Evolutionary conservation across 345 rosid genomes (phyloP).

Genomic region (Durio zibethinus): DNA sequence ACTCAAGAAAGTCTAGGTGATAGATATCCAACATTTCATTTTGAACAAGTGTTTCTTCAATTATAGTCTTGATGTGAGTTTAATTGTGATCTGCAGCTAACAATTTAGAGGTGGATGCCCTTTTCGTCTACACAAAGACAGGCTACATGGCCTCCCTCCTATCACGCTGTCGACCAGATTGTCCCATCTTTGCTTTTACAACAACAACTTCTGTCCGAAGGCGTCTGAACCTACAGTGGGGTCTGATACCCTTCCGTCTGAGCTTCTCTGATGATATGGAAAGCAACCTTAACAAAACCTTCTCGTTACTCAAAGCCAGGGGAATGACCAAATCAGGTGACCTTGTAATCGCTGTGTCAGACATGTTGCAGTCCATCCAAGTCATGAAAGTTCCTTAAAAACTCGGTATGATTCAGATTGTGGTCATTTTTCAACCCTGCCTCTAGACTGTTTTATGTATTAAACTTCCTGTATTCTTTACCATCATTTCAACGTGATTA

Average conservation of each 20-base stretch:
- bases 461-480: background rate
- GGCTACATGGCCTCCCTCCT: constrained; percentile 96
- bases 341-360: constrained; percentile 92
- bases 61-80: constrained; percentile 8
- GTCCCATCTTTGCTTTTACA: constrained; percentile 96
- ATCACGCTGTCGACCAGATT: constrained; percentile 94
- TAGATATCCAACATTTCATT: background rate
- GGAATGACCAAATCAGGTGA: constrained; percentile 98
- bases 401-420: background rate
- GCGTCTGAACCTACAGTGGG: constrained; percentile 94
- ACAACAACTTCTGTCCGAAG: constrained; percentile 72
- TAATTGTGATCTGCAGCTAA: constrained; percentile 59
- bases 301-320: constrained; percentile 87
- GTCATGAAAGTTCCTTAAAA: constrained; percentile 84
- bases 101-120: constrained; percentile 87
- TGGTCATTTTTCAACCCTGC: background rate
- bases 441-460: constrained; percentile 7
- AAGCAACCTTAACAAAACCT: constrained; percentile 81
- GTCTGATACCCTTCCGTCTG: constrained; percentile 93
- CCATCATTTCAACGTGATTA: background rate
- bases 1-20: background rate
- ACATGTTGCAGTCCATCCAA: constrained; percentile 93
- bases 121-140: constrained; percentile 84
- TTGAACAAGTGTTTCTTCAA: background rate
- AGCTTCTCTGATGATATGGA: constrained; percentile 97